Percentiles rank a stretch among this genome's conserved stretches.
Evolutionary conservation across 495 filamentous ascomycete genomes (phyloP).

Genomic region (Penicillium desertorum): DNA sequence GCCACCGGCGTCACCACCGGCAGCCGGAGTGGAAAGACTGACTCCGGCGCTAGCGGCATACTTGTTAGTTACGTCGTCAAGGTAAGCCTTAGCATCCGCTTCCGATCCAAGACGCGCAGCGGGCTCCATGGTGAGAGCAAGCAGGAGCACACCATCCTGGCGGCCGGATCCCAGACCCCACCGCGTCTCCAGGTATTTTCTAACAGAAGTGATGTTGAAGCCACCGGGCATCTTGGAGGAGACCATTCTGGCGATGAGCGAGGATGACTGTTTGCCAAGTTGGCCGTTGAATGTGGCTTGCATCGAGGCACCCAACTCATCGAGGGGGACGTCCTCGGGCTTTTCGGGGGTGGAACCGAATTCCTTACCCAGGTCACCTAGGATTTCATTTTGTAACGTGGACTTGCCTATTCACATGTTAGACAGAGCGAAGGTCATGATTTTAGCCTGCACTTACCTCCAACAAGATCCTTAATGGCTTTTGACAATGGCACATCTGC

Average conservation of each 20-base stretch:
- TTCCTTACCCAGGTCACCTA: constrained; percentile 95
- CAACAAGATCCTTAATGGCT: constrained; percentile 98
- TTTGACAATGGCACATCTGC: constrained; percentile 90
- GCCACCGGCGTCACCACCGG: constrained; percentile 71
- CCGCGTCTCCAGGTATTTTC: constrained; percentile 91
- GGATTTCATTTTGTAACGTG: constrained; percentile 95
- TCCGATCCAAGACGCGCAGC: constrained; percentile 83
- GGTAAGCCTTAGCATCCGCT: constrained; percentile 83
- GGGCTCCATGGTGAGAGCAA: constrained; percentile 92
- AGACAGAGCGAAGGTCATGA: not conserved
- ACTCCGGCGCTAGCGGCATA: constrained; percentile 86
- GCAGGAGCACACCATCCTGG: constrained; percentile 86
- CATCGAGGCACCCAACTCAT: constrained; percentile 93
- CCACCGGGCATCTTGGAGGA: constrained; percentile 99
- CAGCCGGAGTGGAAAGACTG: constrained; percentile 71
- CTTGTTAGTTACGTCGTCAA: constrained; percentile 83
- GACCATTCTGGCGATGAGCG: constrained; percentile 87
- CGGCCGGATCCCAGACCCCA: constrained; percentile 87
- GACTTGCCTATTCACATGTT: constrained; percentile 71
- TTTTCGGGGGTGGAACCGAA: constrained; percentile 98
- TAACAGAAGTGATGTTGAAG: constrained; percentile 93
- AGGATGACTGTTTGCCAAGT: constrained; percentile 93
- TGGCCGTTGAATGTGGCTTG: constrained; percentile 98
- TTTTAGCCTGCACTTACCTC: constrained; percentile 62
- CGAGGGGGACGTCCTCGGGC: constrained; percentile 94